Conservation (phyloP, 1,139 yeast species). For the Nakaseomyces glabratus region DNA sequence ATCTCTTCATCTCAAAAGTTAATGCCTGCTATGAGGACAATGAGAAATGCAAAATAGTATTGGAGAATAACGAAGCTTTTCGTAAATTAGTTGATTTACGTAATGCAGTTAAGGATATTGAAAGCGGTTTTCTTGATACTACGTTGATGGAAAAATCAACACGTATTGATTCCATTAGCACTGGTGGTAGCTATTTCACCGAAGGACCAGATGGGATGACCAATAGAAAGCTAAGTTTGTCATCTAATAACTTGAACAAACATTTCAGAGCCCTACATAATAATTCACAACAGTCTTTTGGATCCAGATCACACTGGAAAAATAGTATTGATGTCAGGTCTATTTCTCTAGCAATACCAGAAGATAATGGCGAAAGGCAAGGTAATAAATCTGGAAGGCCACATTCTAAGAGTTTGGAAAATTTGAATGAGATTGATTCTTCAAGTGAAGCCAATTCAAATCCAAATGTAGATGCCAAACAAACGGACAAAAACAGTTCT, state of each 20-base stretch:
- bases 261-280: conserved; percentile 4
- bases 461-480: not conserved
- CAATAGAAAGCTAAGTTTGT: conserved; percentile 1
- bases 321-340: not conserved
- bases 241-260: conserved; percentile 4
- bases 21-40: conserved; percentile 18
- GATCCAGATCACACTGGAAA: not conserved
- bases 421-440: not conserved
- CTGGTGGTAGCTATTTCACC: conserved; percentile 10
- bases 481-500: too few species aligned
- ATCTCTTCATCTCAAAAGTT: conserved; percentile 18
- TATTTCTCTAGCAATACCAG: conserved; percentile 1
- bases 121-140: conserved; percentile 56
- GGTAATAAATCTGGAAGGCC: not conserved
- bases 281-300: conserved; percentile 1
- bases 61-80: conserved; percentile 24
- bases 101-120: conserved; percentile 36
- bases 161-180: conserved; percentile 22
- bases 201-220: not conserved
- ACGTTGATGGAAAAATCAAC: conserved; percentile 43
- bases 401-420: conserved; percentile 4
- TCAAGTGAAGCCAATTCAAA: not conserved
- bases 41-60: conserved; percentile 30
- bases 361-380: not conserved
- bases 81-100: conserved; percentile 19